These are phyloP conservation scores for Margaritispora aquatica DNA, from an alignment of 495 filamentous ascomycete genomes.

Conservation along the genomic window DNA sequence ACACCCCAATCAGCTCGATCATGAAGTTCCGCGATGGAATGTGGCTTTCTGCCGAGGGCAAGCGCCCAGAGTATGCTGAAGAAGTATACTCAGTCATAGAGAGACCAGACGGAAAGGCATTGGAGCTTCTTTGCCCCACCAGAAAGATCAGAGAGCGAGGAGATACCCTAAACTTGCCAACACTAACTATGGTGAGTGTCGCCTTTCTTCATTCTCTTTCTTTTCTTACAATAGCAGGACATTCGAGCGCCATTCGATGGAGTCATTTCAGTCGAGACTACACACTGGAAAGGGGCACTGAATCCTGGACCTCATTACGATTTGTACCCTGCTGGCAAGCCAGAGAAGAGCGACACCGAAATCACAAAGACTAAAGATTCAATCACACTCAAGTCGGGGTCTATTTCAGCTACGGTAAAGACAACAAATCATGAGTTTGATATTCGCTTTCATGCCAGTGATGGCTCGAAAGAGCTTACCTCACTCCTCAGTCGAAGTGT, in stretches of 20 bases:
- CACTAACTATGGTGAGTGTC: conserved; percentile 37
- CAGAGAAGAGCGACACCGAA: conserved; percentile 33
- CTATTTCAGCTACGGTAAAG: conserved; percentile 45
- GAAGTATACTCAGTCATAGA: conserved; percentile 41
- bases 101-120: conserved; percentile 28
- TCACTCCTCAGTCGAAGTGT: conserved; percentile 55
- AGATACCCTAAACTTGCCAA: conserved; percentile 52
- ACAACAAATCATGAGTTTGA: conserved; percentile 48
- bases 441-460: conserved; percentile 47
- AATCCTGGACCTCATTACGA: conserved; percentile 59
- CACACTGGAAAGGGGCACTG: conserved; percentile 55
- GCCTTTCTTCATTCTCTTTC: conserved; percentile 2
- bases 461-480: conserved; percentile 44
- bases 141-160: conserved; percentile 39
- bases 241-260: conserved; percentile 50
- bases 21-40: conserved; percentile 48
- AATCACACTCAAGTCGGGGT: conserved; percentile 51
- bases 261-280: conserved; percentile 54
- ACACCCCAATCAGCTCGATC: conserved; percentile 4
- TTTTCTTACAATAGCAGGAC: conserved; percentile 36
- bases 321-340: conserved; percentile 46
- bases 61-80: conserved; percentile 47
- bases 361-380: conserved; percentile 42
- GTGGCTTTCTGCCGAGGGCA: conserved; percentile 43
- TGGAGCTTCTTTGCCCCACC: conserved; percentile 44